These are phyloP conservation scores for Echria macrotheca DNA, from an alignment of 495 filamentous ascomycete genomes.

Conservation along the genomic window DNA sequence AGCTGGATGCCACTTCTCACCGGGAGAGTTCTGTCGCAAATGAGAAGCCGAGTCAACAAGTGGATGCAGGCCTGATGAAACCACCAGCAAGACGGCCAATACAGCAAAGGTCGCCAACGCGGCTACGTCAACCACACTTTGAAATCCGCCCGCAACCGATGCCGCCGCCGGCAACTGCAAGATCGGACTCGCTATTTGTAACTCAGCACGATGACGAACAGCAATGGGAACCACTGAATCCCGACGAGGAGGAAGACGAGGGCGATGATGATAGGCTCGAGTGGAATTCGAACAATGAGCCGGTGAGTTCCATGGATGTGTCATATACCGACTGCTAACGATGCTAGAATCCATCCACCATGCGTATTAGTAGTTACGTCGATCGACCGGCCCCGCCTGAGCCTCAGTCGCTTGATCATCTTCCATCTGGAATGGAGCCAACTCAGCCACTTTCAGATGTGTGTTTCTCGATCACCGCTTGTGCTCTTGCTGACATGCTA, in stretches of 20 bases:
- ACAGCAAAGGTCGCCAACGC: slow-evolving; percentile 16
- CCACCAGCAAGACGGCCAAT: slow-evolving; percentile 3
- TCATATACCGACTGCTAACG: slow-evolving; percentile 19
- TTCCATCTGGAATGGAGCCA: slow-evolving; percentile 48
- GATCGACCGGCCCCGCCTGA: slow-evolving; percentile 27
- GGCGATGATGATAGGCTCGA: slow-evolving; percentile 54
- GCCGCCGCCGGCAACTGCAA: slow-evolving; percentile 55
- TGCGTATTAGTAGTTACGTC: slow-evolving; percentile 33
- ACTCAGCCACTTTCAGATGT: slow-evolving; percentile 63
- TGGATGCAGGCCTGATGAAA: not conserved
- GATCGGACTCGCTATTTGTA: slow-evolving; percentile 73
- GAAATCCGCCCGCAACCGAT: slow-evolving; percentile 32
- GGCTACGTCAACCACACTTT: slow-evolving; percentile 23
- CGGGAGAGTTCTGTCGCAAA: slow-evolving; percentile 29
- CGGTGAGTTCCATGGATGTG: slow-evolving; percentile 25
- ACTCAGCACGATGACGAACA: slow-evolving; percentile 63
- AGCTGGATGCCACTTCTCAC: slow-evolving; percentile 34
- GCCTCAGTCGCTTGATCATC: slow-evolving; percentile 16
- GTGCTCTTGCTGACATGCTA: slow-evolving; percentile 8
- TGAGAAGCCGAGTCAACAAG: slow-evolving; percentile 10
- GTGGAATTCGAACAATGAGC: slow-evolving; percentile 69
- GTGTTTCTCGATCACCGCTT: slow-evolving; percentile 15
- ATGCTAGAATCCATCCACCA: slow-evolving; percentile 28
- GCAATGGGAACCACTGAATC: slow-evolving; percentile 75
- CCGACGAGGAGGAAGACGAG: slow-evolving; percentile 65